Evolutionary conservation across 179 eudicot genomes (phyloP).

Genomic region (Spergularia azorica): DNA sequence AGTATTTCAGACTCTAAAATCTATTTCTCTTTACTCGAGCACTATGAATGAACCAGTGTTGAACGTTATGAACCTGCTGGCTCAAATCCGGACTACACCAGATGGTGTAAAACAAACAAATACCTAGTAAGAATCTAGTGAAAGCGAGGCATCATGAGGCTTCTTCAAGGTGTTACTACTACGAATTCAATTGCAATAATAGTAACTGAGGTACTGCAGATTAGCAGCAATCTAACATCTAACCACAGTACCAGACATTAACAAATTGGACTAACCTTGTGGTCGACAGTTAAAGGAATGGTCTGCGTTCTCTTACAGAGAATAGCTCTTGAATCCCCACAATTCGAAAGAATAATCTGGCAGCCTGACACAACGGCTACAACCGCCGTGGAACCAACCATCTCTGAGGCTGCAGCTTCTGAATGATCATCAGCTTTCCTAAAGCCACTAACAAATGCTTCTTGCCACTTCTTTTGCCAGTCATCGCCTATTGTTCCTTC

Average conservation of each 20-base stretch:
- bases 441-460: constrained; percentile 48
- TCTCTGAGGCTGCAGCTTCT: constrained; percentile 49
- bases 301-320: constrained; percentile 69
- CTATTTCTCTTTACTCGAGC: too few species aligned
- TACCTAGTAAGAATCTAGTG: too few species aligned
- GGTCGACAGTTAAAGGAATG: constrained; percentile 64
- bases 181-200: too few species aligned
- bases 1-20: too few species aligned
- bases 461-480: constrained; percentile 64
- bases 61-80: too few species aligned
- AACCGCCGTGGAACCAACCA: constrained; percentile 77
- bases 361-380: constrained; percentile 67
- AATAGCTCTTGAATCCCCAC: constrained; percentile 74
- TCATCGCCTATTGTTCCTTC: constrained; percentile 30
- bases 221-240: not conserved
- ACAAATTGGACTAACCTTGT: constrained; percentile 47
- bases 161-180: not conserved
- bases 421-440: constrained; percentile 52
- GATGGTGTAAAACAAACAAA: too few species aligned
- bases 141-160: not conserved
- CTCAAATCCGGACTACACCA: too few species aligned
- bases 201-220: too few species aligned
- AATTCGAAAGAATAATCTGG: constrained; percentile 67
- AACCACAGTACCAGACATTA: not conserved
- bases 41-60: too few species aligned